These are phyloP conservation scores for Stromatinia cepivora DNA, from an alignment of 2,329 filamentous ascomycete species.

Conservation along the genomic window DNA sequence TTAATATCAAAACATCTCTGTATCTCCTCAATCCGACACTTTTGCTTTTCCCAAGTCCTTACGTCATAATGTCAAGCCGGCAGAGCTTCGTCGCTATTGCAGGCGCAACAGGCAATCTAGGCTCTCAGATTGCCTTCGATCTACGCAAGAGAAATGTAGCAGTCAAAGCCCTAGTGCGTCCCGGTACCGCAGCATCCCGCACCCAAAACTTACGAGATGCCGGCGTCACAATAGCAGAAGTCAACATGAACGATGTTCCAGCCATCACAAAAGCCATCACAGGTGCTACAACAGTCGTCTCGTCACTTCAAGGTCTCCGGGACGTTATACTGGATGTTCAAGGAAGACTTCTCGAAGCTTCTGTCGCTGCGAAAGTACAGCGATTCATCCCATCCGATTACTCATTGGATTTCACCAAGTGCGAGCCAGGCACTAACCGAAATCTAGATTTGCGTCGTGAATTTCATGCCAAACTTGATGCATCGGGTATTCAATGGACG, in stretches of 20 bases:
- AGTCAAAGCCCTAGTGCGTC: constrained; percentile 25
- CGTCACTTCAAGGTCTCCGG: constrained; percentile 23
- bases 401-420: constrained; percentile 25
- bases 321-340: constrained; percentile 23
- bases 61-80: constrained; percentile 19
- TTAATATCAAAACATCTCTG: neutral
- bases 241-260: constrained; percentile 21
- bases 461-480: constrained; percentile 25
- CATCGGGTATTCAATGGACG: constrained; percentile 25
- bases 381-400: constrained; percentile 62
- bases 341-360: constrained; percentile 49
- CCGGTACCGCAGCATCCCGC: constrained; percentile 24
- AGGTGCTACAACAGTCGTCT: constrained; percentile 24
- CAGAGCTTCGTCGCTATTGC: constrained; percentile 24
- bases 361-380: constrained; percentile 57
- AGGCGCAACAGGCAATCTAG: constrained; percentile 25
- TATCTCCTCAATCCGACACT: neutral
- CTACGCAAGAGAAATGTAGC: constrained; percentile 25
- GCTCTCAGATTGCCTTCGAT: constrained; percentile 22
- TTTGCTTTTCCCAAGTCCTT: neutral
- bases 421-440: constrained; percentile 21
- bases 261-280: constrained; percentile 16
- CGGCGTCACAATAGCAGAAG: constrained; percentile 22
- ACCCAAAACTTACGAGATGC: constrained; percentile 22
- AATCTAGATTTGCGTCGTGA: constrained; percentile 25